These are phyloP conservation scores for Amyloporia xantha DNA, from an alignment of 768 basidiomycete species.

Conservation along the genomic window DNA sequence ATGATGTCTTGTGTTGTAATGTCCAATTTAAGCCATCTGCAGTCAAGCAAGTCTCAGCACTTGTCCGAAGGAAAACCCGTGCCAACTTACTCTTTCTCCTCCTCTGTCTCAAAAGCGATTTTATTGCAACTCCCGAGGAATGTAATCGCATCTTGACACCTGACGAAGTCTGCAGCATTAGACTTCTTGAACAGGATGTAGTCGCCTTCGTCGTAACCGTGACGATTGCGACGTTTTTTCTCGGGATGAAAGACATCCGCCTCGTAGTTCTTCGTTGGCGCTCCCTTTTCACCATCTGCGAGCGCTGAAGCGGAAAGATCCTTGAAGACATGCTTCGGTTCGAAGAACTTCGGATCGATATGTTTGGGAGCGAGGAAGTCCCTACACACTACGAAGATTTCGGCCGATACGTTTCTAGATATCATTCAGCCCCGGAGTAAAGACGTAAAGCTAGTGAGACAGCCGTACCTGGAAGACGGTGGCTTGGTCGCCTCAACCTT, in stretches of 20 bases:
- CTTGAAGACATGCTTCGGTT: slow-evolving; percentile 97
- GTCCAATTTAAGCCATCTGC: slow-evolving; percentile 66
- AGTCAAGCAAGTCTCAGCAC: neutral
- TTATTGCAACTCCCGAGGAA: slow-evolving; percentile 74
- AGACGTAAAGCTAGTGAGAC: neutral
- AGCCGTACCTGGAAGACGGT: slow-evolving; percentile 81
- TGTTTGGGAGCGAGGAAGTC: slow-evolving; percentile 91
- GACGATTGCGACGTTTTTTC: slow-evolving; percentile 88
- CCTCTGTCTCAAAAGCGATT: slow-evolving; percentile 71
- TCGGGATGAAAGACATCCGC: slow-evolving; percentile 96
- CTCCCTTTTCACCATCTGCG: slow-evolving; percentile 42
- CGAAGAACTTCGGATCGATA: slow-evolving; percentile 97
- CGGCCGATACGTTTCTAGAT: slow-evolving; percentile 91
- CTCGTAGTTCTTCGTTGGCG: slow-evolving; percentile 60
- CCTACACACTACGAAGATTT: slow-evolving; percentile 98
- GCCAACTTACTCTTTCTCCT: slow-evolving; percentile 68
- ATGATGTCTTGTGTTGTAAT: slow-evolving; percentile 76
- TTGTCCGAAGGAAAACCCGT: neutral
- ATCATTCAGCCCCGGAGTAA: slow-evolving; percentile 3
- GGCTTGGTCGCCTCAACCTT: slow-evolving; percentile 99
- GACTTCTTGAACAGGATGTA: slow-evolving; percentile 81
- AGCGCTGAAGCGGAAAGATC: slow-evolving; percentile 55
- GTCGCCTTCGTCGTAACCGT: slow-evolving; percentile 93
- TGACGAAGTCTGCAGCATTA: slow-evolving; percentile 66
- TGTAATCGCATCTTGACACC: slow-evolving; percentile 63